Conservation (phyloP, 2,329 filamentous ascomycete genomes). For the Diaporthe longicolla region DNA sequence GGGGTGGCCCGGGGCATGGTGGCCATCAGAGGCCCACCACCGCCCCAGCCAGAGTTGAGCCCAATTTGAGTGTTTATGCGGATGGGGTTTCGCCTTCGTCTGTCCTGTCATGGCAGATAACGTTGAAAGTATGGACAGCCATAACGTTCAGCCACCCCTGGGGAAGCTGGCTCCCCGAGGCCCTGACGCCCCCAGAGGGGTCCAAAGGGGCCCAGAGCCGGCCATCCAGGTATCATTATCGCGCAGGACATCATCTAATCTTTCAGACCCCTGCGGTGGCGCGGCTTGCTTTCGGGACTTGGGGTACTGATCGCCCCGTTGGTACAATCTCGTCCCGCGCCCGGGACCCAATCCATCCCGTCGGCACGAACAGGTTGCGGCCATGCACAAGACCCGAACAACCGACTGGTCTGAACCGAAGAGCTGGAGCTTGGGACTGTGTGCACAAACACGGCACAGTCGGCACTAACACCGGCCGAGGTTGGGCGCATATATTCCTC, state of each 20-base stretch:
- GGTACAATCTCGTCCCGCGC: conserved; percentile 17
- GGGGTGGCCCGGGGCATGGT: background rate
- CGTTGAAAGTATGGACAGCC: background rate
- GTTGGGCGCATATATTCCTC: background rate
- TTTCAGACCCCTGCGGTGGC: conserved; percentile 22
- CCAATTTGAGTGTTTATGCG: conserved; percentile 12
- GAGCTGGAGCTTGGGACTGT: background rate
- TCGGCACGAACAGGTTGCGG: conserved; percentile 11
- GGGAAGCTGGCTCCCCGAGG: no score
- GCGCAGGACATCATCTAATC: conserved; percentile 18
- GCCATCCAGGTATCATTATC: background rate
- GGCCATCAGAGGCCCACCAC: background rate
- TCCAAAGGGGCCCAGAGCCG: background rate
- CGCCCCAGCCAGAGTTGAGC: background rate
- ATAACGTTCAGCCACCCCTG: no score
- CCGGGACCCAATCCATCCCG: conserved; percentile 16
- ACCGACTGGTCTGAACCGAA: background rate
- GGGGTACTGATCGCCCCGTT: conserved; percentile 14
- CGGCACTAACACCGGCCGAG: background rate
- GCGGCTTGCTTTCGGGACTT: conserved; percentile 20
- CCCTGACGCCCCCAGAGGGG: no score
- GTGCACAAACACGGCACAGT: background rate
- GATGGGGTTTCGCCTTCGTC: conserved; percentile 18
- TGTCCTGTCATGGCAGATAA: background rate
- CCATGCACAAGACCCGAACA: background rate